Evolutionary conservation across 2,329 filamentous ascomycete species (phyloP).

Genomic region (Colletotrichum theobromicola): DNA sequence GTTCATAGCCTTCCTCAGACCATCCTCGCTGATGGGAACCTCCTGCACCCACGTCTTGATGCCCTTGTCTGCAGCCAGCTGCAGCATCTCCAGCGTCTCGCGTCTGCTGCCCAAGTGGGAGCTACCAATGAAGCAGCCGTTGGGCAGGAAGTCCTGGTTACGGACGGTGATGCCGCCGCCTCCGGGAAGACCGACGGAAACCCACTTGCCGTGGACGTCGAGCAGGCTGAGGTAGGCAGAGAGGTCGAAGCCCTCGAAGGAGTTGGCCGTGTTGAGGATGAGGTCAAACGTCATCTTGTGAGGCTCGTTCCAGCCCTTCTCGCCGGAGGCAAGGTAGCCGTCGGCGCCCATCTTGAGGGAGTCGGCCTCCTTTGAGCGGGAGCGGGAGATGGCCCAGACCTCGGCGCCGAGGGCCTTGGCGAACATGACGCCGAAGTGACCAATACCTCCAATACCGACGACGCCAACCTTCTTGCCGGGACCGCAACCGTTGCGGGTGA

Average conservation of each 20-base stretch:
- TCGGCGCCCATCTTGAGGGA: constrained; percentile 64
- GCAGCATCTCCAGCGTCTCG: constrained; percentile 75
- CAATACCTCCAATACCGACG: constrained; percentile 74
- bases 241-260: constrained; percentile 71
- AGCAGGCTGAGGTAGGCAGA: constrained; percentile 77
- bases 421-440: constrained; percentile 74
- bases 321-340: constrained; percentile 63
- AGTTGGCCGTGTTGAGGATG: constrained; percentile 77
- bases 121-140: constrained; percentile 75
- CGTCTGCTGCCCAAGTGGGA: constrained; percentile 74
- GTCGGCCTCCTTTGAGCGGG: constrained; percentile 65
- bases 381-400: constrained; percentile 65
- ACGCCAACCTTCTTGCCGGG: constrained; percentile 82
- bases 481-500: constrained; percentile 76
- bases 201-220: constrained; percentile 82
- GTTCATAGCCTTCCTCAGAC: constrained; percentile 71
- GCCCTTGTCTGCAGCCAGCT: constrained; percentile 72
- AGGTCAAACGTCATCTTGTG: constrained; percentile 74
- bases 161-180: constrained; percentile 74
- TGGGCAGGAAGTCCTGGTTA: constrained; percentile 76
- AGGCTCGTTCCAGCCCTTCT: constrained; percentile 61
- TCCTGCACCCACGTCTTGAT: constrained; percentile 75
- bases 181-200: constrained; percentile 81
- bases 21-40: constrained; percentile 75
- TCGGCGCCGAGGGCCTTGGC: constrained; percentile 70